Evolutionary conservation across 208 protist genomes (phyloP), one percentile per base, ranked within the genome.

Genomic region (Crithidia fasciculata): DNA sequence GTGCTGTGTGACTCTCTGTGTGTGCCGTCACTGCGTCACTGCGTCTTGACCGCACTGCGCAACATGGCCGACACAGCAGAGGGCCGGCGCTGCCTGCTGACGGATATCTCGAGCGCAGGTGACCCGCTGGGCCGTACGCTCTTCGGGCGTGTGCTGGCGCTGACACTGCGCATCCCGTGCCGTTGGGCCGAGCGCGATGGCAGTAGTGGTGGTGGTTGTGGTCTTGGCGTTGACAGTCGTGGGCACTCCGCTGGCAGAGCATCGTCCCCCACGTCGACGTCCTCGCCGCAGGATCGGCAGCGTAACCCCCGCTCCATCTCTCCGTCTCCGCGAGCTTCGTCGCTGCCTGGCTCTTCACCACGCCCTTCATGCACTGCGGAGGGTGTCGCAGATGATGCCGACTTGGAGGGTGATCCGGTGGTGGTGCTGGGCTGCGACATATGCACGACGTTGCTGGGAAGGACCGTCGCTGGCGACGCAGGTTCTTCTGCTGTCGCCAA

Each of bases 111-210:
- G 37, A 61, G 59, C 39, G 58, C 78, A 2, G 87, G 87, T 2
- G 87, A 92, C 28, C 85, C 87, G 8, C 64, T 90, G 19, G 68
- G 78, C 4, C 90, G 90, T 5, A 90, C 72, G n/a, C 70, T 78
- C 58, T 95, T 95, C 72, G 90, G 90, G 6, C 85, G 90, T 53
- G 65, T 92, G 10, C 58, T 95, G 28, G 80, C 74, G 4, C 47
- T 91, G 41, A 91, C 85, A 37, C 72, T 94, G 47, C 74, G 67
- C 28, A 71, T 88, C 19, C 70, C 75, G 4, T 71, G 61, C 15
- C 18, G 73, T 6, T 80, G 69, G 78, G 49, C 54, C 16, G 39
- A 28, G 28, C 28, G 28, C 28, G 28, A 28, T 28, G 28, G 28
- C 28, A 28, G 28, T 28, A 28, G 28, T 28, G 28, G 28, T 28